Conservation (phyloP, 306 rosid genomes). For the Prunus salicina region DNA sequence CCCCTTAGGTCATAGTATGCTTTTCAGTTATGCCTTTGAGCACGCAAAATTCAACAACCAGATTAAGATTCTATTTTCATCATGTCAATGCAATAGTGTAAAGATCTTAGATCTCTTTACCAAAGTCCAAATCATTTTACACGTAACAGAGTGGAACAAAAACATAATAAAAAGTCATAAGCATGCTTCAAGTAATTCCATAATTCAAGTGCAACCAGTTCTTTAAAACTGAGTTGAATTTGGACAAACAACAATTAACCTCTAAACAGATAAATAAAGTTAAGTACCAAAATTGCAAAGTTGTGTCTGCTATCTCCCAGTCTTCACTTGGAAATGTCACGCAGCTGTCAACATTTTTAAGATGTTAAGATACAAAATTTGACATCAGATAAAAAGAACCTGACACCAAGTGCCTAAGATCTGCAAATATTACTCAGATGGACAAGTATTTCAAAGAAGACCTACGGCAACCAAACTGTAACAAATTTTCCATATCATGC, state of each 20-base stretch:
- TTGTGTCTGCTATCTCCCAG: slow-evolving; percentile 96
- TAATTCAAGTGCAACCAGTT: neutral
- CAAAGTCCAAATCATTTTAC: neutral
- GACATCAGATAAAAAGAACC: neutral
- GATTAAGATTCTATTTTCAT: neutral
- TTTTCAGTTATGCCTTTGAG: neutral
- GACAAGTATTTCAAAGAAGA: neutral
- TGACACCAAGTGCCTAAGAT: neutral
- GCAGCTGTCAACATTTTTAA: slow-evolving; percentile 59
- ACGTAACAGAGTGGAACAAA: neutral
- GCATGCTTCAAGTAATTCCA: neutral
- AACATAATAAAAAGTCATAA: neutral
- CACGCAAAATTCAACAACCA: too few species aligned
- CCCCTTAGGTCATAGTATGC: neutral
- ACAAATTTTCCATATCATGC: neutral
- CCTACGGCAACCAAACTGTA: neutral
- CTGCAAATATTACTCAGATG: neutral
- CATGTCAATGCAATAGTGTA: neutral
- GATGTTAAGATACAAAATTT: slow-evolving; percentile 11
- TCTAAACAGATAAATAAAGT: neutral
- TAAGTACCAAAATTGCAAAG: slow-evolving; percentile 89
- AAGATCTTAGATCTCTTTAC: neutral
- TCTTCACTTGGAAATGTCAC: slow-evolving; percentile 92
- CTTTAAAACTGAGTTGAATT: neutral
- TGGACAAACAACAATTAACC: neutral